Conservation (phyloP, 805 yeast genomes). For the Candida pseudofarinosa region DNA sequence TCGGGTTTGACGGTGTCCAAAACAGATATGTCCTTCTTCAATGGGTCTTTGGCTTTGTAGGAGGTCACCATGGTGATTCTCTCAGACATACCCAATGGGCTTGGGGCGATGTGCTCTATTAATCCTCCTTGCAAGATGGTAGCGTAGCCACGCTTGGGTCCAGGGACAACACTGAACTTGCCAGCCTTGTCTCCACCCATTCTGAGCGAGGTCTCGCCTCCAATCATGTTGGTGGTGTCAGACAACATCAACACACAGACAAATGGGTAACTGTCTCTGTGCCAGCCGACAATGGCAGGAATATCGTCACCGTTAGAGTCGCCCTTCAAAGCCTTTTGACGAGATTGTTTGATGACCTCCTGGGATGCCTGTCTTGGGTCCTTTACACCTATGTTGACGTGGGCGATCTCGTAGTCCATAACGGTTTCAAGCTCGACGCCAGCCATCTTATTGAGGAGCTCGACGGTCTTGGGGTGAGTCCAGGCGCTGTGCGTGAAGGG, state of each 20-base stretch:
- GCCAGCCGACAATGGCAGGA: constrained; percentile 62
- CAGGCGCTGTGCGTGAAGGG: constrained; percentile 56
- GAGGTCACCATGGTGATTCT: constrained; percentile 43
- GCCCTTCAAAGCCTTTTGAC: constrained; percentile 14
- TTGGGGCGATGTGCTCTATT: constrained; percentile 40
- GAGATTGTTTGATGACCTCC: constrained; percentile 14
- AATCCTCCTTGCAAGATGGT: constrained; percentile 37
- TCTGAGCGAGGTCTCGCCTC: constrained; percentile 56
- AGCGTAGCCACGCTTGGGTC: constrained; percentile 34
- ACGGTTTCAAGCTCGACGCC: constrained; percentile 51
- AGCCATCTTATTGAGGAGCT: constrained; percentile 53
- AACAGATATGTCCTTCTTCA: constrained; percentile 25
- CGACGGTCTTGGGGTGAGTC: constrained; percentile 55
- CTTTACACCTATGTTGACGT: constrained; percentile 47
- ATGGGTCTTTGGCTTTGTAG: constrained; percentile 30
- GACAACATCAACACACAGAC: constrained; percentile 63
- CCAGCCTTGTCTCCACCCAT: constrained; percentile 32
- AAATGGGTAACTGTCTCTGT: constrained; percentile 58
- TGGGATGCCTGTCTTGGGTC: constrained; percentile 28
- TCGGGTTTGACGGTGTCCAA: constrained; percentile 38
- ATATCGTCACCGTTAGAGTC: constrained; percentile 31
- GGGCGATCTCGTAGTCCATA: constrained; percentile 59
- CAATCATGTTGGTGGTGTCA: constrained; percentile 55
- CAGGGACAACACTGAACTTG: constrained; percentile 18
- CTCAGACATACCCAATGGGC: constrained; percentile 30